These are phyloP conservation scores for Arachis monticola DNA, from an alignment of 331 rosid genomes.

Conservation along the genomic window DNA sequence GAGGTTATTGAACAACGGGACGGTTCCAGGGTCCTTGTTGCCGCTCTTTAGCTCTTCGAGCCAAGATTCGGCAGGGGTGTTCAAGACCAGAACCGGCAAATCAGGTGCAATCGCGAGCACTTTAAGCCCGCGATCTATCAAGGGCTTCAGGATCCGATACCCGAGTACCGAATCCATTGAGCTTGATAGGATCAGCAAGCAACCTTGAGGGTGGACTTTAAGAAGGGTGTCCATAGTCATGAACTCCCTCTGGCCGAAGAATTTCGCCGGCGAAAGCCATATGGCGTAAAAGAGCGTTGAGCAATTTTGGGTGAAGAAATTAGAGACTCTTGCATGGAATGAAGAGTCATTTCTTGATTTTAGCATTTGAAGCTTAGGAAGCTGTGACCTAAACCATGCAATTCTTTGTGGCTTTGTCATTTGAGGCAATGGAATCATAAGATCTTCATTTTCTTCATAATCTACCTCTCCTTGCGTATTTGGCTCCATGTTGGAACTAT, in stretches of 20 bases:
- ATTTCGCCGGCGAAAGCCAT: constrained; percentile 59
- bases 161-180: constrained; percentile 59
- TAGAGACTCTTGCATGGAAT: constrained; percentile 52
- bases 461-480: constrained; percentile 21
- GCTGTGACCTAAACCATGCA: constrained; percentile 52
- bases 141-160: constrained; percentile 52
- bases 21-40: not conserved
- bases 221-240: constrained; percentile 62
- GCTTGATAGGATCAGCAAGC: constrained; percentile 65
- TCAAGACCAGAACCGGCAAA: not conserved
- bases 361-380: constrained; percentile 52
- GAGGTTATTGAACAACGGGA: not conserved
- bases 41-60: not conserved
- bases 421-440: constrained; percentile 44
- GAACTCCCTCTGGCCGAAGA: constrained; percentile 56
- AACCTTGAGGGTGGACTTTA: constrained; percentile 42
- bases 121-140: not conserved
- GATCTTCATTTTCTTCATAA: constrained; percentile 26
- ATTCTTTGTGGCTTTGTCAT: constrained; percentile 50
- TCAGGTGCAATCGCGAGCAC: not conserved
- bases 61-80: not conserved
- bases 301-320: constrained; percentile 50
- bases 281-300: constrained; percentile 61
- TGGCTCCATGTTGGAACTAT: constrained; percentile 25
- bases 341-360: constrained; percentile 47